These are phyloP conservation scores for Pistacia integerrima DNA, from an alignment of 345 rosid species.

Conservation along the genomic window DNA sequence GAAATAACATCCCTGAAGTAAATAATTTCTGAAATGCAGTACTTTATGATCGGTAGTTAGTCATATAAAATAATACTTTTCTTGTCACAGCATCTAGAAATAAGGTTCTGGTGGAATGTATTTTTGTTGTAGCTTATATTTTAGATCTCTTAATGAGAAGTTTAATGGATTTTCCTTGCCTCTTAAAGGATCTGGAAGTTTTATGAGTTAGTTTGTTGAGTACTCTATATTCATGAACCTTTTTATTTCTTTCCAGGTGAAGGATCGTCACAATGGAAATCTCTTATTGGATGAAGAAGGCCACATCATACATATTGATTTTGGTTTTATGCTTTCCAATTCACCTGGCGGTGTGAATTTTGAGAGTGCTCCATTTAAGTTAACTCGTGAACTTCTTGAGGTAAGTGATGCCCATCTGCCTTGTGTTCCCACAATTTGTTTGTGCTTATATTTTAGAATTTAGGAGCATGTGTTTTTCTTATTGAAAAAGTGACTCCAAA, in stretches of 20 bases:
- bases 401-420: constrained; percentile 28
- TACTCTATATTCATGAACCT: neutral
- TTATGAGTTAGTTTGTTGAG: neutral
- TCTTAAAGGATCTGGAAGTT: neutral
- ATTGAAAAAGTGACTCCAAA: constrained; percentile 1
- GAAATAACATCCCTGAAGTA: neutral
- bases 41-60: neutral
- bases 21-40: neutral
- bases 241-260: constrained; percentile 47
- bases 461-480: constrained; percentile 16
- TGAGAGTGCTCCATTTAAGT: constrained; percentile 99
- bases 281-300: constrained; percentile 96
- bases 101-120: neutral
- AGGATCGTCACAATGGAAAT: constrained; percentile 98
- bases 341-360: constrained; percentile 99
- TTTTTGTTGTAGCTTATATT: neutral
- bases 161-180: neutral
- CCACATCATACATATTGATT: constrained; percentile 98
- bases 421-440: constrained; percentile 1
- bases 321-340: constrained; percentile 98
- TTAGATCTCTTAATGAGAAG: neutral
- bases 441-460: constrained; percentile 9
- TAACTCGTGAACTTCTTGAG: constrained; percentile 99
- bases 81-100: neutral
- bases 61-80: neutral